A percentile compares a stretch with the other conserved stretches of the same genome.
Conservation (phyloP, 2,329 filamentous ascomycete species). For the Magnaporthiopsis rhizophila region DNA sequence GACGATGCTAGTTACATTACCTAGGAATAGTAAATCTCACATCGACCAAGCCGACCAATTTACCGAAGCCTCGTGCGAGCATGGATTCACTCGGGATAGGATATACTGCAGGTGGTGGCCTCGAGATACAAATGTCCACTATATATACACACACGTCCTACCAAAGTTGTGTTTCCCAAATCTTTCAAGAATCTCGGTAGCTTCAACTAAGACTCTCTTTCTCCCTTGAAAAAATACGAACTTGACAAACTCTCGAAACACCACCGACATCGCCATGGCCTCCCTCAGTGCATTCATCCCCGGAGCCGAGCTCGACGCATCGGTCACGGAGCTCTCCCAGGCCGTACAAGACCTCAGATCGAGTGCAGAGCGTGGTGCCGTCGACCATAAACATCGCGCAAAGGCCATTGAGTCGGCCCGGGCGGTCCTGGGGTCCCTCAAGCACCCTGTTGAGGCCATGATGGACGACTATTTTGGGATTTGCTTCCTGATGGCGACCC, state of each 20-base stretch:
- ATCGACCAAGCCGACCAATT: neutral
- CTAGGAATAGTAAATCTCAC: neutral
- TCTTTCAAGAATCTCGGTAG: neutral
- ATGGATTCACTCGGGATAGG: neutral
- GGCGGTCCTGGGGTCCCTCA: constrained; percentile 8
- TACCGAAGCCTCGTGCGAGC: neutral
- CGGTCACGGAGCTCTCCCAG: neutral
- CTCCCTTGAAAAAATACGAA: too few species aligned
- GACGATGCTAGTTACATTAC: neutral
- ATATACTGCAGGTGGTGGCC: too few species aligned
- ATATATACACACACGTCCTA: neutral
- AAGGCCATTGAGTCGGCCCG: constrained; percentile 9
- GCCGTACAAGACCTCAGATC: neutral
- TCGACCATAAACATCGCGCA: neutral
- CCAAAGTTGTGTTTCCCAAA: neutral
- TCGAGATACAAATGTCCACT: neutral
- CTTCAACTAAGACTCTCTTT: too few species aligned
- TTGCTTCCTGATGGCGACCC: constrained; percentile 15
- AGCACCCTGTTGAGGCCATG: constrained; percentile 12
- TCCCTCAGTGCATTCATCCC: neutral
- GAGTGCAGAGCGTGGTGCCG: neutral
- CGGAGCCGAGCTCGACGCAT: neutral
- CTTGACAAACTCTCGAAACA: neutral
- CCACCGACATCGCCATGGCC: neutral
- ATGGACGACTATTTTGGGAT: constrained; percentile 7